Base-by-base conservation (phyloP, 2,329 filamentous ascomycete species). In the Trichoderma breve region DNA sequence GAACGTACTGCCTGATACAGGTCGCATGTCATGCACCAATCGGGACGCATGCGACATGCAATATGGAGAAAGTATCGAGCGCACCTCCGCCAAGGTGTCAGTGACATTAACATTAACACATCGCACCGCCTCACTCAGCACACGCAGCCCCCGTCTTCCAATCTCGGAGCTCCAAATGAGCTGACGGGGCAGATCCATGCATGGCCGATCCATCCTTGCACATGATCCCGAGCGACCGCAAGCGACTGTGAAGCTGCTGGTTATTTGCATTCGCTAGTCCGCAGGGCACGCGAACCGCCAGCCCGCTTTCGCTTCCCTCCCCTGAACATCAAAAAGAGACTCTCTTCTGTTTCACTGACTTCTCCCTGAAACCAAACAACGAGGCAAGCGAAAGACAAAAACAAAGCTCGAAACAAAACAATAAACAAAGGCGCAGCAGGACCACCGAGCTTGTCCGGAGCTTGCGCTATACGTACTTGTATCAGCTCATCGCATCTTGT, bases 181-280 rank as follows among this genome's bases (percentile, higher is more conserved):
- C 70, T 71, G 36, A 71, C 61, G 63, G 70, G 70, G 62, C 62
- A 36, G 62, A 72, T 72, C 64, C 70, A 72, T 72, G 70, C 70
- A 68, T 43, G 64, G 43, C 21, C 36, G 64, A 68, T 61, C 53
- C 57, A 68, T 66, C 71, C 71, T 72, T 60, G 70, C 70, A 71
- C 64, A 62, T 68, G 70, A 64, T 71, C 18, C 71, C 64, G 64
- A 62, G 57, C 66, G n/a, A 69, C 64, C 64, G 64, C 51, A 67
- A 26, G 64, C 51, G 64, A 67, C 57, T 58, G 51, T 43, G 63
- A 36, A 62, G 63, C 69, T 57, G 61, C 36, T 61, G 60, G 70
- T 67, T 55, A 39, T 67, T 32, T 66, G 70, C 62, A 32, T 61
- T 67, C 55, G 62, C 62, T 66, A 60, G 62, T 47, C 55, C 70